Evolutionary conservation across 176 grass and related monocot species (phyloP).

Genomic region (Ensete ventricosum): DNA sequence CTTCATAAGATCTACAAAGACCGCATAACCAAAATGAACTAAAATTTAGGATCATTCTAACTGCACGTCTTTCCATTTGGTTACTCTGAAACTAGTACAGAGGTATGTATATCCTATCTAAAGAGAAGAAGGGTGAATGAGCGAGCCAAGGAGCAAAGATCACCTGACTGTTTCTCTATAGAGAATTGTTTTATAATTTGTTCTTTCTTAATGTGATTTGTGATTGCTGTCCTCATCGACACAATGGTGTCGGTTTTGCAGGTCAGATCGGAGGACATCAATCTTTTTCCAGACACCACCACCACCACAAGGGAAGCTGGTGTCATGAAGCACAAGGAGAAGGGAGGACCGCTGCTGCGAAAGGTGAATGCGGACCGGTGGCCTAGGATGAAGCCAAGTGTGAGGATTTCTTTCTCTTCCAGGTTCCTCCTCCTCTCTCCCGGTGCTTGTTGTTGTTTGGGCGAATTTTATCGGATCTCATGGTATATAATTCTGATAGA

Average conservation of each 20-base stretch:
- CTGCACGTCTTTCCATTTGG: too few relatives aligned
- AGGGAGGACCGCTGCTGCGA: constrained; percentile 74
- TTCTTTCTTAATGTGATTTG: background rate
- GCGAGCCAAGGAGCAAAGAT: too few relatives aligned
- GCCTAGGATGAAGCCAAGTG: constrained; percentile 99
- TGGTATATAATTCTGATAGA: background rate
- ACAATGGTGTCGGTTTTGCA: constrained; percentile 12
- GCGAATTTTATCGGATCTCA: background rate
- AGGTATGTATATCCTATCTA: too few relatives aligned
- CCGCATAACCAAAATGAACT: background rate
- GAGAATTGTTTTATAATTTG: background rate
- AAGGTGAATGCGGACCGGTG: constrained; percentile 89
- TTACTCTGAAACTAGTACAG: too few relatives aligned
- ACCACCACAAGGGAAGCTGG: constrained; percentile 88
- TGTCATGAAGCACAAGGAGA: constrained; percentile 89
- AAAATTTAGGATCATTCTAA: background rate
- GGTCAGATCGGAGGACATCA: constrained; percentile 66
- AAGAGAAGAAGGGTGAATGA: too few relatives aligned
- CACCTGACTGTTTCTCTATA: background rate
- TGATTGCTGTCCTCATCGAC: background rate
- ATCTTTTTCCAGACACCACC: constrained; percentile 53
- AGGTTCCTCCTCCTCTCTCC: background rate
- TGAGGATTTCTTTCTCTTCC: background rate
- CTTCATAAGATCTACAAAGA: background rate
- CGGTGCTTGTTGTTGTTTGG: background rate